A percentile compares a stretch with the other conserved stretches of the same genome.
These are phyloP conservation scores for Musa itinerans DNA, from an alignment of 176 grass and related monocot species.

Conservation along the genomic window DNA sequence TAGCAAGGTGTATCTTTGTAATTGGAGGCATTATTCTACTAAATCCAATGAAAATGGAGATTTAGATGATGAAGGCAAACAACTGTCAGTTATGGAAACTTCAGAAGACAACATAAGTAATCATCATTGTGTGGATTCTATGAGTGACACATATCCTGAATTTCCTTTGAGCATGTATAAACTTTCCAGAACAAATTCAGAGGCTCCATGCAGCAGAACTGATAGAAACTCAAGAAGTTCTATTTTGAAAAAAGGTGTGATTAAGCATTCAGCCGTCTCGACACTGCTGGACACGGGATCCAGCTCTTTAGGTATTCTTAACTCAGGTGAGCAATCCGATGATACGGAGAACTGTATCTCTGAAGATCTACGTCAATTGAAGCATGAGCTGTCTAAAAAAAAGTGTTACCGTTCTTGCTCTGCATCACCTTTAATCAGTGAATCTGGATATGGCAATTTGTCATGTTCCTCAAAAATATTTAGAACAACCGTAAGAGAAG, in stretches of 20 bases:
- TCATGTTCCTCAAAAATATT: conserved; percentile 61
- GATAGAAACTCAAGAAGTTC: conserved; percentile 44
- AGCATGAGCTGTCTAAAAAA: conserved; percentile 41
- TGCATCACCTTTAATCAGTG: conserved; percentile 53
- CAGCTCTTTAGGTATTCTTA: conserved; percentile 25
- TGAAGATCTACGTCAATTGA: conserved; percentile 25
- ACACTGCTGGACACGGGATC: conserved; percentile 34
- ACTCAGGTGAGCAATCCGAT: conserved; percentile 53
- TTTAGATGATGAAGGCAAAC: conserved; percentile 37
- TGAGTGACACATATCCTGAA: conserved; percentile 39
- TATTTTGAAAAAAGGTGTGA: conserved; percentile 27
- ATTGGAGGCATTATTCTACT: conserved; percentile 70
- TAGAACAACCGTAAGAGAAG: conserved; percentile 45
- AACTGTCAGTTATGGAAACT: conserved; percentile 33
- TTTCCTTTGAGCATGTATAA: conserved; percentile 33
- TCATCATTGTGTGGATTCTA: conserved; percentile 35
- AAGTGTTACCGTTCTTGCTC: conserved; percentile 41
- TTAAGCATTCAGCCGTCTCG: conserved; percentile 31
- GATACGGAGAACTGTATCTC: conserved; percentile 49
- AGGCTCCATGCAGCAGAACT: conserved; percentile 39
- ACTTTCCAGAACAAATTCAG: conserved; percentile 33
- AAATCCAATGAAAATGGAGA: conserved; percentile 59
- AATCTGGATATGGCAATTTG: conserved; percentile 63
- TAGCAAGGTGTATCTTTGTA: conserved; percentile 68
- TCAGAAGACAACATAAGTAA: conserved; percentile 32